These are phyloP conservation scores for Grosmannia penicillata DNA, from an alignment of 2,329 filamentous ascomycete genomes.

Conservation along the genomic window DNA sequence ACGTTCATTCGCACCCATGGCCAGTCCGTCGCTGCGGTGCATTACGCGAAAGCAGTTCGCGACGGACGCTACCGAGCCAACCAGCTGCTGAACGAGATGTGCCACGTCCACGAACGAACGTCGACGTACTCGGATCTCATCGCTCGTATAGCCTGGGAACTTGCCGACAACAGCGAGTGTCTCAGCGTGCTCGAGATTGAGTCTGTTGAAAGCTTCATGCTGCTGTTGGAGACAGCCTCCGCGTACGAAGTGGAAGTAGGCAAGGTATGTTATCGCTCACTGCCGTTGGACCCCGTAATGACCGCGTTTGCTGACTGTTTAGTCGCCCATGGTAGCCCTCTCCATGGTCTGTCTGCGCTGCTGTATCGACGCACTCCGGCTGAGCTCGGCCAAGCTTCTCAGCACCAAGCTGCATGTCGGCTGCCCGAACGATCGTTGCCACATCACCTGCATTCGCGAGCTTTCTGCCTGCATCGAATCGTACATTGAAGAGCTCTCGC, in stretches of 20 bases:
- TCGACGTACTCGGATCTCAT: constrained; percentile 17
- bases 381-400: constrained; percentile 13
- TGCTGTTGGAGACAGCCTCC: constrained; percentile 15
- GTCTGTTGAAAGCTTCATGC: constrained; percentile 15
- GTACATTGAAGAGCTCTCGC: constrained; percentile 17
- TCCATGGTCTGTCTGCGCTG: constrained; percentile 16
- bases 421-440: constrained; percentile 14
- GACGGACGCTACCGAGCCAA: constrained; percentile 15
- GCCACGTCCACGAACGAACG: constrained; percentile 7
- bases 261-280: constrained; percentile 6
- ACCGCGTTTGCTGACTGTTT: not conserved
- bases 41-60: constrained; percentile 13
- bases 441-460: constrained; percentile 15
- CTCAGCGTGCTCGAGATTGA: constrained; percentile 14
- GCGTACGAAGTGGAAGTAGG: constrained; percentile 17
- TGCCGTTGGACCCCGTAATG: not conserved
- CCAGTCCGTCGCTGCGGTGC: constrained; percentile 8
- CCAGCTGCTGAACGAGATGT: constrained; percentile 10
- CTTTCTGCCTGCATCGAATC: constrained; percentile 12
- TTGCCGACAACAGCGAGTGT: constrained; percentile 15
- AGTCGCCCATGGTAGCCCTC: constrained; percentile 16
- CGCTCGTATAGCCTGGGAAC: constrained; percentile 16
- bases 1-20: constrained; percentile 12
- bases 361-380: constrained; percentile 15
- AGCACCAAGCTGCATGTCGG: constrained; percentile 11